Percentiles rank a stretch among this genome's conserved stretches.
Evolutionary conservation across 1,139 yeast genomes (phyloP).

Genomic region (Meyerozyma carpophila): DNA sequence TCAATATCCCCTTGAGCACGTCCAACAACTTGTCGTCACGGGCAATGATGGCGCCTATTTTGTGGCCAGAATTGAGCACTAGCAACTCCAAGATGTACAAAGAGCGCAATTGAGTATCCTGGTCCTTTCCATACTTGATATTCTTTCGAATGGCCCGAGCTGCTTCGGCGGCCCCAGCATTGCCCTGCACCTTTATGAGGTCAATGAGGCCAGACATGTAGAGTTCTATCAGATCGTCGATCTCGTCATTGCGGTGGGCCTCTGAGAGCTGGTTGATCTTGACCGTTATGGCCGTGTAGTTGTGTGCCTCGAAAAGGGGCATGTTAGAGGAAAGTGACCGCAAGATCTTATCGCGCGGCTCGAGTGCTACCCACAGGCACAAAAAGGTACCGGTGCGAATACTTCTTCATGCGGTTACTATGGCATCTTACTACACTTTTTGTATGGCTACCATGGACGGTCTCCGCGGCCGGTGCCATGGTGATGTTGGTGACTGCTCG

Average conservation of each 20-base stretch:
- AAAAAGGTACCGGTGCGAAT: neutral
- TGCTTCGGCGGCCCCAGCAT: conserved; percentile 6
- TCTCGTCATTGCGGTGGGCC: conserved; percentile 28
- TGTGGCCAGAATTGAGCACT: conserved; percentile 43
- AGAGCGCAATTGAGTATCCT: conserved; percentile 21
- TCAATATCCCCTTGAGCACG: conserved; percentile 48
- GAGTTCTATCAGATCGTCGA: conserved; percentile 26
- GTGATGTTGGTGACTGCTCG: conserved; percentile 6
- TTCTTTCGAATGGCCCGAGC: conserved; percentile 14
- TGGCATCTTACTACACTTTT: neutral
- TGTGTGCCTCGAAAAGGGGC: conserved; percentile 48
- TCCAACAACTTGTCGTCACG: conserved; percentile 69
- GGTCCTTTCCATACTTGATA: conserved; percentile 13
- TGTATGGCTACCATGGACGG: neutral
- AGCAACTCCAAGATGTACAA: conserved; percentile 67
- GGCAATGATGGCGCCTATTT: conserved; percentile 43
- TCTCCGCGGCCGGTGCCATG: conserved; percentile 6
- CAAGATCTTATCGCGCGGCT: neutral
- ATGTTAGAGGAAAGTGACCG: conserved; percentile 11
- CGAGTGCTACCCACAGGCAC: neutral
- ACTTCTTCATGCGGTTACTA: neutral
- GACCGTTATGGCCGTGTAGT: conserved; percentile 51
- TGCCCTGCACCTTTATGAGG: conserved; percentile 33
- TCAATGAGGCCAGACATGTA: conserved; percentile 34
- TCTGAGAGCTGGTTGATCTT: conserved; percentile 41